Evolutionary conservation across 2,329 filamentous ascomycete species (phyloP).

Genomic region (Fusarium xylarioides): DNA sequence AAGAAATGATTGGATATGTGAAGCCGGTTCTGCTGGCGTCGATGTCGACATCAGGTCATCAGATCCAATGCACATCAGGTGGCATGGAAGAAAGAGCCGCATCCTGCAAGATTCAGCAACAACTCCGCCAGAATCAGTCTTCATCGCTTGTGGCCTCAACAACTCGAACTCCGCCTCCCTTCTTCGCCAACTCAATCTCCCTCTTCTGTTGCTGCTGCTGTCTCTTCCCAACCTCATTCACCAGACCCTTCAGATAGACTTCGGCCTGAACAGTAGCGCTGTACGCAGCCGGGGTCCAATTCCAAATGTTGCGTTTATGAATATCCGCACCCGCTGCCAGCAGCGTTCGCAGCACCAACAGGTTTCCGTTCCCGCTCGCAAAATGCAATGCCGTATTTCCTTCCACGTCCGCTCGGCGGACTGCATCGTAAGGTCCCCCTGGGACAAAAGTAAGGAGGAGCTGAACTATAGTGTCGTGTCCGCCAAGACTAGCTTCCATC

Average conservation of each 20-base stretch:
- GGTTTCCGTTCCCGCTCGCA: slow-evolving; percentile 81
- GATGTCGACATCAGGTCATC: neutral
- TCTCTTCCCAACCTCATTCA: slow-evolving; percentile 74
- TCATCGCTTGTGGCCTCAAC: slow-evolving; percentile 53
- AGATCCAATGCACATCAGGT: neutral
- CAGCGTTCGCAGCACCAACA: slow-evolving; percentile 79
- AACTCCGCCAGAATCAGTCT: slow-evolving; percentile 27
- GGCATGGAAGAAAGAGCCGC: neutral
- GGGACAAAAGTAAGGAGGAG: slow-evolving; percentile 70
- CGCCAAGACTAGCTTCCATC: slow-evolving; percentile 69
- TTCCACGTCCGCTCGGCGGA: slow-evolving; percentile 69
- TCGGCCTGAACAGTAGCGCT: slow-evolving; percentile 84
- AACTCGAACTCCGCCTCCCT: slow-evolving; percentile 55
- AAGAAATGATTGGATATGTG: neutral
- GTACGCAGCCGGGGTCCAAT: slow-evolving; percentile 86
- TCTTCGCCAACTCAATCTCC: slow-evolving; percentile 52
- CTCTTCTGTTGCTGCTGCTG: slow-evolving; percentile 47
- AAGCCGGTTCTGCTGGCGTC: neutral
- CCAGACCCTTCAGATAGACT: slow-evolving; percentile 81
- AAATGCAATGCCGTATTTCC: slow-evolving; percentile 92
- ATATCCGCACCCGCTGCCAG: slow-evolving; percentile 82
- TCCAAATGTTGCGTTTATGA: slow-evolving; percentile 75
- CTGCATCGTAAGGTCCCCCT: slow-evolving; percentile 60
- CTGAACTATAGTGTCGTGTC: slow-evolving; percentile 72
- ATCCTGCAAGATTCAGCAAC: neutral